Base-by-base conservation (phyloP, 1,284 basidiomycete species). In the Heterobasidion irregulare region DNA sequence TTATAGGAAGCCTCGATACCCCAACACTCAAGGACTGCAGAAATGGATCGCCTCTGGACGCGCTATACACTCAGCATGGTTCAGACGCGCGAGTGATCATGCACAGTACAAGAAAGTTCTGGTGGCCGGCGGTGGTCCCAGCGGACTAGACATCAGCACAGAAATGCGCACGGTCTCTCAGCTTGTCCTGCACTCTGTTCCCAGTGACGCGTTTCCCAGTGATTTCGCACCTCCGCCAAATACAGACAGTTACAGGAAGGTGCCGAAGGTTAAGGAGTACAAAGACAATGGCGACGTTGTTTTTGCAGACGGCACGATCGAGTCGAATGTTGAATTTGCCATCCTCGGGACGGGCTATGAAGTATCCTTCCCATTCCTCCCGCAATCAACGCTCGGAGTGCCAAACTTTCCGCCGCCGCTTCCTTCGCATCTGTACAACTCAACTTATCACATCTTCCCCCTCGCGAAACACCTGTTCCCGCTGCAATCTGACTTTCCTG, bases 331-430 rank as follows among this genome's bases (percentile, higher is more conserved):
- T 52, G 80, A 84, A 59, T 69, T 78, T 56, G 81, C 79, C 59
- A 79, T 90, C 51, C 70, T 91, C 9, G 89, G 86, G 2, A 92
- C 89, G 6, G 89, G 89, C 7, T 92, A 86, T 64, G 69, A 84
- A 54, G 70, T 79, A 54, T 68, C 76, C 16, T 82, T 82, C 60
- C 82, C 84, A 0, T 89, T 89, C 70, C 70, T 90, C 51, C 59
- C 71, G 2, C 58, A 70, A 2, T 62, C 76, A 35, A 63, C 60
- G 2, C 56, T 56, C 2, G 62, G 63, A 1, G 58, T 75, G 18
- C 76, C 79, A 0, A 70, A 74, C 2, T 66, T 68, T n/a, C 62
- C 72, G 10, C 76, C 78, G 9, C 75, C 78, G 1, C 69, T 82
- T 19, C 77, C 79, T 0, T 50, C 58, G 9, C 67, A 74, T 16